phyloP scores from a whole-genome alignment of 1,284 basidiomycete genomes.

The Ganoderma leucocontextum region DNA sequence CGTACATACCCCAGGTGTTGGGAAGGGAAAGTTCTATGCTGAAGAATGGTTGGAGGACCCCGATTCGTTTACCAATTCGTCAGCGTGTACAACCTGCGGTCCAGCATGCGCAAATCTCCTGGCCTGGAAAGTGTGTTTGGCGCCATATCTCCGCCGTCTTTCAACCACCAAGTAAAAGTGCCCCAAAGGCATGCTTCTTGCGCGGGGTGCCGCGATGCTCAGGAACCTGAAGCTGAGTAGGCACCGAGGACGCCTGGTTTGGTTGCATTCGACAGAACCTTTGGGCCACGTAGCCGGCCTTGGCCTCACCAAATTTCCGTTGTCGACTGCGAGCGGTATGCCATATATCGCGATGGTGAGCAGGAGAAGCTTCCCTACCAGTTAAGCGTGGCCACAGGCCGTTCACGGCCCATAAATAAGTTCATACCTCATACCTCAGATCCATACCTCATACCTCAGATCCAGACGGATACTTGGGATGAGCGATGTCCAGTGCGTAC shows the following conservation, averaged over 20 bases:
- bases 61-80: not conserved
- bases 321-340: not conserved
- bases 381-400: not conserved
- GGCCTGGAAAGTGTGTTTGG: not conserved
- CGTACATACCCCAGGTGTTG: not conserved
- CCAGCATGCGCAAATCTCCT: too few species aligned
- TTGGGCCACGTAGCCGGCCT: not conserved
- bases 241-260: not conserved
- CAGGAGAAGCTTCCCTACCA: not conserved
- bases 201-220: not conserved
- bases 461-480: too few species aligned
- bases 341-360: not conserved
- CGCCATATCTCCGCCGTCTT: not conserved
- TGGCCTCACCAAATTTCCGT: not conserved
- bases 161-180: not conserved
- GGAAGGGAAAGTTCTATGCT: not conserved
- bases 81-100: not conserved
- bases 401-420: not conserved
- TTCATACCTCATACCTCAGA: not conserved
- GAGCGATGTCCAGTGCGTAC: not conserved
- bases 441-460: not conserved
- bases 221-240: not conserved
- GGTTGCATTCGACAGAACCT: not conserved
- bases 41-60: not conserved
- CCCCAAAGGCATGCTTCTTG: not conserved